Conservation (phyloP, 2,329 filamentous ascomycete genomes). For the Penicillium rolfsii region DNA sequence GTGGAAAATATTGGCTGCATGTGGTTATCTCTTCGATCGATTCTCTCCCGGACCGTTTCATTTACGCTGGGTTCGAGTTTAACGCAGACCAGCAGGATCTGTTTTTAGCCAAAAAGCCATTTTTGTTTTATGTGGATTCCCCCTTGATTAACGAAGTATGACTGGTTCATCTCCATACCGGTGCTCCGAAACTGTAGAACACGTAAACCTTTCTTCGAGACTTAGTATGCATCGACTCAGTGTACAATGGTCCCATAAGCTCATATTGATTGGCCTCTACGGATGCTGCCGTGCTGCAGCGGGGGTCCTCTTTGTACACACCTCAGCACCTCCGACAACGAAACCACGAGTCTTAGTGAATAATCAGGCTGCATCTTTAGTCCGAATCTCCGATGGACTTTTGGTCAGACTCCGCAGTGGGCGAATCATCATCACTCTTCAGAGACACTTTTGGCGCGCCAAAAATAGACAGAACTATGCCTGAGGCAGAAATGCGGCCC, state of each 20-base stretch:
- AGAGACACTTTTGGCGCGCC: constrained; percentile 6
- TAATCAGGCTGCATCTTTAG: background rate
- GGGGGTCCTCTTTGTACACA: background rate
- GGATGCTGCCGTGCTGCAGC: background rate
- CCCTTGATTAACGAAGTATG: constrained; percentile 44
- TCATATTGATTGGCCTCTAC: background rate
- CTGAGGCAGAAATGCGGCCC: constrained; percentile 20
- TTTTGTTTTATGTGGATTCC: constrained; percentile 38
- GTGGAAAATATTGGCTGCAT: constrained; percentile 41
- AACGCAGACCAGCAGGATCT: constrained; percentile 43
- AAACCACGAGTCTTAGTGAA: background rate
- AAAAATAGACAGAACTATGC: constrained; percentile 20
- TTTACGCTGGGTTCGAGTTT: constrained; percentile 39
- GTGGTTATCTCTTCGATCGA: constrained; percentile 40
- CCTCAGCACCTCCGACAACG: background rate
- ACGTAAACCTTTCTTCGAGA: constrained; percentile 7
- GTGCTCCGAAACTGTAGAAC: constrained; percentile 17
- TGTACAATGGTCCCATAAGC: background rate
- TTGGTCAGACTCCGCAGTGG: background rate
- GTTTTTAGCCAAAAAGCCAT: constrained; percentile 45
- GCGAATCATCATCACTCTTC: background rate
- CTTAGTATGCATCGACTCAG: background rate
- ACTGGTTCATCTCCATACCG: constrained; percentile 35
- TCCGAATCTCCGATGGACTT: background rate
- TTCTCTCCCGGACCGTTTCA: constrained; percentile 36